Percentiles rank a stretch among this genome's conserved stretches.
Evolutionary conservation across 768 basidiomycete species (phyloP).

Genomic region (Tricholoma furcatifolium): DNA sequence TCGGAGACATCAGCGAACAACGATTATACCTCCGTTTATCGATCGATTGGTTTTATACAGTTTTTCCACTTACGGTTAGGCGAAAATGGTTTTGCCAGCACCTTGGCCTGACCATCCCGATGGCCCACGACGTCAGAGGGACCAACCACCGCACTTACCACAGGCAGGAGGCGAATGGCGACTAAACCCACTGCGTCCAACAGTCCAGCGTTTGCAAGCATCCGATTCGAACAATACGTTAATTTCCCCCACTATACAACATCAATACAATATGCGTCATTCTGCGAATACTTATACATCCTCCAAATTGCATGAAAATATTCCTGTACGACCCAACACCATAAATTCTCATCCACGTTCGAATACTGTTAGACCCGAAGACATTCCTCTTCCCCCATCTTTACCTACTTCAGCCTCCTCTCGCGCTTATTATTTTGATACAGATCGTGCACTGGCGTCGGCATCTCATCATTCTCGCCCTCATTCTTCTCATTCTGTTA

Average conservation of each 20-base stretch:
- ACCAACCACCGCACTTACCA: neutral
- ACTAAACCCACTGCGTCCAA: neutral
- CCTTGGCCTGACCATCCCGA: neutral
- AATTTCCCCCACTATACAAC: neutral
- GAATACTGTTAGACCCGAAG: neutral
- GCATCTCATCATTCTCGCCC: neutral
- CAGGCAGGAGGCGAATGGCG: neutral
- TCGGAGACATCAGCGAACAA: no score
- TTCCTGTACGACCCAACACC: neutral
- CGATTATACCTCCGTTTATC: no score
- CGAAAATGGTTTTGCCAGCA: no score
- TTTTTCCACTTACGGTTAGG: neutral
- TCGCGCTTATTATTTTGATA: no score
- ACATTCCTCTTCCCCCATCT: neutral
- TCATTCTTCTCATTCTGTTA: neutral
- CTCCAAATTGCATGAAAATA: neutral
- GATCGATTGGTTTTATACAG: neutral
- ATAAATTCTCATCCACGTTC: neutral
- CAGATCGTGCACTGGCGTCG: no score
- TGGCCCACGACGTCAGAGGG: neutral
- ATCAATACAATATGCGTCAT: neutral
- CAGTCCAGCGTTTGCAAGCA: no score
- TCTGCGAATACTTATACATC: neutral
- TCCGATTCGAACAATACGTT: neutral
- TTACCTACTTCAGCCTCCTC: no score